Evolutionary conservation across 257 asterid genomes (phyloP).

Genomic region (Salvia rosmarinus): DNA sequence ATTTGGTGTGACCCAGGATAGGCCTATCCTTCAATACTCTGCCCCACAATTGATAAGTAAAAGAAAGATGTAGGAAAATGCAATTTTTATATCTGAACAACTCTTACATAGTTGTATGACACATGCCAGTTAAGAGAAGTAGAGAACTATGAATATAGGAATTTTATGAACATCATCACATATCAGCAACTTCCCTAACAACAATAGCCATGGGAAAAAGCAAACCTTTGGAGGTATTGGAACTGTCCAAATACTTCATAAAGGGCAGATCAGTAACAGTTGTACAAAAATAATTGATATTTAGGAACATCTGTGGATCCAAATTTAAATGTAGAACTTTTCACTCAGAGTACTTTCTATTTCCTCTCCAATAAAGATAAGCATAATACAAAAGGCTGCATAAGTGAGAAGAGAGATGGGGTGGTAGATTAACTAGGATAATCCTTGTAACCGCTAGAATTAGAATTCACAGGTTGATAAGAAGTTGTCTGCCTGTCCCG

Average conservation of each 20-base stretch:
- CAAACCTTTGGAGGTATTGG: neutral
- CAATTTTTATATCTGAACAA: neutral
- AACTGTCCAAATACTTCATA: neutral
- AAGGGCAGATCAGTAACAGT: conserved; percentile 5
- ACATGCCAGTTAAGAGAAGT: neutral
- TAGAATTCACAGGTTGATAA: neutral
- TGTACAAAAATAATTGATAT: neutral
- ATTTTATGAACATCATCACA: neutral
- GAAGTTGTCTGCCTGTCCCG: neutral
- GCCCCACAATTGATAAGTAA: conserved; percentile 13
- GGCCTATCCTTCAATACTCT: neutral
- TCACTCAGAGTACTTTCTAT: neutral
- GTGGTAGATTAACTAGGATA: neutral
- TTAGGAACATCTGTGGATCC: neutral
- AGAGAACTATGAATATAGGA: neutral
- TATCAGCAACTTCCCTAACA: neutral
- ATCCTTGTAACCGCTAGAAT: neutral
- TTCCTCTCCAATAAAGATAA: neutral
- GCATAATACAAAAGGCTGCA: neutral
- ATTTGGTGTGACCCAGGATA: conserved; percentile 1
- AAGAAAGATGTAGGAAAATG: neutral
- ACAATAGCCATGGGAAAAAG: neutral
- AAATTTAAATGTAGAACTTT: neutral
- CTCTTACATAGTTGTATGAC: neutral
- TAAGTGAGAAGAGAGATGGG: neutral